Conservation (phyloP, 2,329 filamentous ascomycete genomes). For the Neonectria coccinea region DNA sequence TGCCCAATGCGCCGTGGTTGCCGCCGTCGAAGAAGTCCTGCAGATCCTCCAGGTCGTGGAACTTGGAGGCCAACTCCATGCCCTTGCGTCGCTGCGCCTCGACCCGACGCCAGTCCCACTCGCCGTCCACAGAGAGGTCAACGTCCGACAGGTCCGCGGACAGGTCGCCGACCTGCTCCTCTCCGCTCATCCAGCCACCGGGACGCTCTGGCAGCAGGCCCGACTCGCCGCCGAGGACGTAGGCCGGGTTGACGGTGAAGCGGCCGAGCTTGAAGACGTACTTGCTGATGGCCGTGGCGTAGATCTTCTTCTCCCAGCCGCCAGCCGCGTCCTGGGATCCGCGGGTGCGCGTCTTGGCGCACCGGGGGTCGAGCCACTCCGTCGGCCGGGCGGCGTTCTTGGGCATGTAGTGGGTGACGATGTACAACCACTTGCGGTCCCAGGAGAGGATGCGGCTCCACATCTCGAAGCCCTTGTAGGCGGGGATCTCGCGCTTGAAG, state of each 20-base stretch:
- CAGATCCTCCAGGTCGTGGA: slow-evolving; percentile 67
- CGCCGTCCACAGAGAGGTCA: slow-evolving; percentile 50
- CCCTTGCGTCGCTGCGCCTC: slow-evolving; percentile 68
- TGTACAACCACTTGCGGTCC: slow-evolving; percentile 86
- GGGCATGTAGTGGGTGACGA: slow-evolving; percentile 79
- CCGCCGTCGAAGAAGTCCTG: slow-evolving; percentile 66
- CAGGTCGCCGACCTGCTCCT: slow-evolving; percentile 55
- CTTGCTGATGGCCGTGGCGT: slow-evolving; percentile 80
- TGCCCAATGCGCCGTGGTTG: slow-evolving; percentile 62
- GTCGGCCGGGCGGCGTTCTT: slow-evolving; percentile 68
- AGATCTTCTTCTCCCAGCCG: slow-evolving; percentile 72
- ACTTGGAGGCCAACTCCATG: slow-evolving; percentile 65
- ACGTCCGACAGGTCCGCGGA: slow-evolving; percentile 53
- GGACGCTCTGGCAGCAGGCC: slow-evolving; percentile 81
- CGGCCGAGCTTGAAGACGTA: slow-evolving; percentile 87
- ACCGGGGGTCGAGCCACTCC: slow-evolving; percentile 62
- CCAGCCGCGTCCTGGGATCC: slow-evolving; percentile 51
- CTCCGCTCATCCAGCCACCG: slow-evolving; percentile 68
- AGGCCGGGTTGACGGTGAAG: slow-evolving; percentile 85
- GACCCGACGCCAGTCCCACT: slow-evolving; percentile 70
- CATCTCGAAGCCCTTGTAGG: slow-evolving; percentile 78
- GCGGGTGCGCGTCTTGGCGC: slow-evolving; percentile 56
- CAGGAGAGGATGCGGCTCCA: slow-evolving; percentile 77
- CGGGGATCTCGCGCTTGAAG: slow-evolving; percentile 79
- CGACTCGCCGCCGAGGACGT: slow-evolving; percentile 73